phyloP scores from a whole-genome alignment of 768 basidiomycete species.

The Suillus ampliporus region DNA sequence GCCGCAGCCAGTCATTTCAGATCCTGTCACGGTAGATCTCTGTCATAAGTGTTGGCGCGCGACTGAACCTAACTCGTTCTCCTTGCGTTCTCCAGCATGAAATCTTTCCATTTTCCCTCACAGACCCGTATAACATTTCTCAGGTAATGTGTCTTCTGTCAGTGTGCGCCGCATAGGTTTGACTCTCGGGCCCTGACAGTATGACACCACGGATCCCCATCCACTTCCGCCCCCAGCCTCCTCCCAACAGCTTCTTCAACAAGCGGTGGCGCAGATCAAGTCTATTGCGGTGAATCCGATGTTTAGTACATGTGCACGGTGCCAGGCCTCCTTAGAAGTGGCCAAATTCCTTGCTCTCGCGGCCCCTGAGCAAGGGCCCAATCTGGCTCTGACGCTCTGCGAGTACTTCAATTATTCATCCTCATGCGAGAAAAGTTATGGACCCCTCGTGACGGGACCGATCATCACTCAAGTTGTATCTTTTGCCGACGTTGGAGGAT shows the following conservation, averaged over 20 bases:
- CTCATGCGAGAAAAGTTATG: slow-evolving; percentile 55
- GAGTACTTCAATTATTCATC: slow-evolving; percentile 58
- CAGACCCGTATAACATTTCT: slow-evolving; percentile 65
- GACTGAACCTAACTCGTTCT: slow-evolving; percentile 3
- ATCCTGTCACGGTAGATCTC: slow-evolving; percentile 62
- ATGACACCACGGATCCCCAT: slow-evolving; percentile 67
- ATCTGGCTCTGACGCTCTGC: slow-evolving; percentile 64
- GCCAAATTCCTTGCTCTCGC: slow-evolving; percentile 71
- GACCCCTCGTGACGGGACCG: slow-evolving; percentile 55
- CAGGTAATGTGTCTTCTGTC: slow-evolving; percentile 34
- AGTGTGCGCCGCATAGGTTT: neutral
- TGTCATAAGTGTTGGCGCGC: slow-evolving; percentile 7
- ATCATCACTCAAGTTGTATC: slow-evolving; percentile 74
- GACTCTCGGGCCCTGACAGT: slow-evolving; percentile 30
- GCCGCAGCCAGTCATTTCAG: slow-evolving; percentile 78
- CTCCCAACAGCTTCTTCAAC: slow-evolving; percentile 49
- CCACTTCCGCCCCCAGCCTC: slow-evolving; percentile 64
- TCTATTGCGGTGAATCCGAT: slow-evolving; percentile 59
- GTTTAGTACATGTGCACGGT: slow-evolving; percentile 64
- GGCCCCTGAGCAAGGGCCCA: slow-evolving; percentile 63
- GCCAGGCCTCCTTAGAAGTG: slow-evolving; percentile 63
- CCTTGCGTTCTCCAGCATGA: slow-evolving; percentile 48
- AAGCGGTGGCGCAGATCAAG: slow-evolving; percentile 61
- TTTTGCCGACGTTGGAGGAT: slow-evolving; percentile 72
- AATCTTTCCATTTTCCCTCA: slow-evolving; percentile 64